phyloP scores from a whole-genome alignment of 2,329 filamentous ascomycete species.

The Immersiporthe knoxdaviesiana region DNA sequence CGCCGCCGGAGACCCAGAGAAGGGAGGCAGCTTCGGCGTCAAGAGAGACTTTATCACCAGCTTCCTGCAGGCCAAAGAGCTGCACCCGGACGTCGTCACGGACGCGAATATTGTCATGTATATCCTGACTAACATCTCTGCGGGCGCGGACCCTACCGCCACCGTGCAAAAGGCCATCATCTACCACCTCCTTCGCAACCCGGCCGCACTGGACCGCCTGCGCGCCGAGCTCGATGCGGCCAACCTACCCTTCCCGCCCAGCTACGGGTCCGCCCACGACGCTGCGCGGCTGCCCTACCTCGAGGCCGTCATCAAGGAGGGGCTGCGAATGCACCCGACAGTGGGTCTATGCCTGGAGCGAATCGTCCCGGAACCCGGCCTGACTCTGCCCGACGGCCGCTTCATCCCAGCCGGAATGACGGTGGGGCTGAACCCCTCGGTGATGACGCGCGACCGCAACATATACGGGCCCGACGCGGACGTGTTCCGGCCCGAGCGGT shows the following conservation, averaged over 20 bases:
- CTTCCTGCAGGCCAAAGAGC: background rate
- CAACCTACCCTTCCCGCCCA: background rate
- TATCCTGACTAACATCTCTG: constrained; percentile 32
- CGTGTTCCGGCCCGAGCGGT: constrained; percentile 74
- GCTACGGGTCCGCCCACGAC: background rate
- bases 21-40: too few relatives aligned
- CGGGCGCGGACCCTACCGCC: constrained; percentile 67
- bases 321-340: constrained; percentile 22
- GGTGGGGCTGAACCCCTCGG: background rate
- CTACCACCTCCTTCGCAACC: constrained; percentile 13
- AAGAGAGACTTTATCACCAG: background rate
- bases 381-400: background rate
- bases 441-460: background rate
- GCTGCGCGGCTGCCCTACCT: constrained; percentile 13
- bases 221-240: background rate
- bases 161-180: constrained; percentile 54
- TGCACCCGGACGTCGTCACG: constrained; percentile 5
- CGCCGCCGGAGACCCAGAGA: too few relatives aligned
- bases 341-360: constrained; percentile 20
- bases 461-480: constrained; percentile 43
- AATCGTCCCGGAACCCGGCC: constrained; percentile 3
- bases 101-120: constrained; percentile 1
- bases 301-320: constrained; percentile 14
- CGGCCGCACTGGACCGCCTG: background rate
- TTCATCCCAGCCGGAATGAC: background rate